Percentiles rank a stretch among this genome's conserved stretches.
Conservation (phyloP, 805 yeast genomes). For the Starmerella vaccinii region DNA sequence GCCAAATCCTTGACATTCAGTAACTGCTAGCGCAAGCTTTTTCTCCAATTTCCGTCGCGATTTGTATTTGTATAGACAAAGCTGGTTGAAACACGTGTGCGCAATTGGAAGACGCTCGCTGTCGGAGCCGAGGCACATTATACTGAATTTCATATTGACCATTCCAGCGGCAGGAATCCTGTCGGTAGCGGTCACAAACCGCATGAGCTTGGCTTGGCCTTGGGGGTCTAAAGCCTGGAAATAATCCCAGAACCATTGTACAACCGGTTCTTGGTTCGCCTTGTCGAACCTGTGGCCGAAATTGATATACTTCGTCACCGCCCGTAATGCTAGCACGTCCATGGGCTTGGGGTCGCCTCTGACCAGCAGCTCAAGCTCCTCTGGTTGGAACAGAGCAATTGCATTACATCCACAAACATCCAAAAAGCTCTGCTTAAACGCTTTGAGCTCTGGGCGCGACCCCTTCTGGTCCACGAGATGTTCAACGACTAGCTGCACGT, state of each 20-base stretch:
- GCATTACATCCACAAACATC: constrained; percentile 74
- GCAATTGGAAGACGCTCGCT: constrained; percentile 62
- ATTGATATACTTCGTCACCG: constrained; percentile 65
- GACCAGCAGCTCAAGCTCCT: constrained; percentile 66
- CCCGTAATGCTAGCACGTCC: constrained; percentile 55
- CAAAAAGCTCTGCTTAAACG: constrained; percentile 62
- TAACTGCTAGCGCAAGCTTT: constrained; percentile 59
- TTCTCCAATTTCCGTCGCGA: constrained; percentile 42
- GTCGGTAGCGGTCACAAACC: constrained; percentile 83
- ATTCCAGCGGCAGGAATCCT: constrained; percentile 89
- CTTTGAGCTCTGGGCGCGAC: constrained; percentile 33
- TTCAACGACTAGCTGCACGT: constrained; percentile 51
- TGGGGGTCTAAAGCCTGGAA: constrained; percentile 38
- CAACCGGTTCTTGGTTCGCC: constrained; percentile 31
- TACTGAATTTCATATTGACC: constrained; percentile 59
- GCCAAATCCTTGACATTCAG: constrained; percentile 82
- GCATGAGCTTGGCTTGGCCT: constrained; percentile 53
- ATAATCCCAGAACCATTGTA: constrained; percentile 84
- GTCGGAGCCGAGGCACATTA: constrained; percentile 45
- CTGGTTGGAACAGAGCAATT: constrained; percentile 64
- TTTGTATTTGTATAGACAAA: constrained; percentile 61
- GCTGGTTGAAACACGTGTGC: constrained; percentile 90
- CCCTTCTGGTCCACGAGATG: constrained; percentile 45
- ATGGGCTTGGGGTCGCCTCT: constrained; percentile 66
- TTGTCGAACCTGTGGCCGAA: constrained; percentile 39